Conservation (phyloP, 345 rosid genomes). For the Lagerstroemia speciosa region DNA sequence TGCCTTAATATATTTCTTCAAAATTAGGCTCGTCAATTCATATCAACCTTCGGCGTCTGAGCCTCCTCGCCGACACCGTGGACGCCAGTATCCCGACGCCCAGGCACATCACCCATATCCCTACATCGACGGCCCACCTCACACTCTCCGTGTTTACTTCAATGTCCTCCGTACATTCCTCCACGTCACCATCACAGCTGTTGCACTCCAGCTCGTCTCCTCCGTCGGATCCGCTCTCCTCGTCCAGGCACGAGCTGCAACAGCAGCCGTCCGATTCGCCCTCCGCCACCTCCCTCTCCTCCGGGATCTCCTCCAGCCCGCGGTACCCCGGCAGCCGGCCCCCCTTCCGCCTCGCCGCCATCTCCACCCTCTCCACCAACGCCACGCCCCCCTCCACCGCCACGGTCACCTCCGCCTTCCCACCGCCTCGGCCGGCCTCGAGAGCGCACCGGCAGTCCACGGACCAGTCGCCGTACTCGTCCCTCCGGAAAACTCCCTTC, state of each 20-base stretch:
- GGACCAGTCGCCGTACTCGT: slow-evolving; percentile 40
- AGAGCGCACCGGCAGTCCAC: slow-evolving; percentile 45
- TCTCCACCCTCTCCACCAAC: slow-evolving; percentile 34
- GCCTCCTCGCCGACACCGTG: slow-evolving; percentile 45
- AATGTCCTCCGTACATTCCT: slow-evolving; percentile 17
- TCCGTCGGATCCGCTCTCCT: slow-evolving; percentile 18
- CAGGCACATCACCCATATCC: slow-evolving; percentile 72
- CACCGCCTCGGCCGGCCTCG: slow-evolving; percentile 11
- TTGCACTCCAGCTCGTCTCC: slow-evolving; percentile 13
- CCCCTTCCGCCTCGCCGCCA: slow-evolving; percentile 27
- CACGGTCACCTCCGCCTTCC: slow-evolving; percentile 41
- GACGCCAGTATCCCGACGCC: slow-evolving; percentile 72
- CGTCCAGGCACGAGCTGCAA: slow-evolving; percentile 13
- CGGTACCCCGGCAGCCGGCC: slow-evolving; percentile 15
- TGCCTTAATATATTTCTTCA: too few relatives aligned
- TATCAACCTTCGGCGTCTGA: slow-evolving; percentile 31
- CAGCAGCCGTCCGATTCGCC: slow-evolving; percentile 15
- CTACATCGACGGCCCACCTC: slow-evolving; percentile 78
- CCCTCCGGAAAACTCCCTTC: slow-evolving; percentile 48
- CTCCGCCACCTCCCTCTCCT: slow-evolving; percentile 37
- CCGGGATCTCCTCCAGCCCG: slow-evolving; percentile 69
- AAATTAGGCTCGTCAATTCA: too few relatives aligned
- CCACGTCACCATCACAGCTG: slow-evolving; percentile 10
- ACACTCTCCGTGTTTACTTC: slow-evolving; percentile 44
- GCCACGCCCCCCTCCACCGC: slow-evolving; percentile 51